These are phyloP conservation scores for Polychaeton citri DNA, from an alignment of 2,329 filamentous ascomycete species.

Conservation along the genomic window DNA sequence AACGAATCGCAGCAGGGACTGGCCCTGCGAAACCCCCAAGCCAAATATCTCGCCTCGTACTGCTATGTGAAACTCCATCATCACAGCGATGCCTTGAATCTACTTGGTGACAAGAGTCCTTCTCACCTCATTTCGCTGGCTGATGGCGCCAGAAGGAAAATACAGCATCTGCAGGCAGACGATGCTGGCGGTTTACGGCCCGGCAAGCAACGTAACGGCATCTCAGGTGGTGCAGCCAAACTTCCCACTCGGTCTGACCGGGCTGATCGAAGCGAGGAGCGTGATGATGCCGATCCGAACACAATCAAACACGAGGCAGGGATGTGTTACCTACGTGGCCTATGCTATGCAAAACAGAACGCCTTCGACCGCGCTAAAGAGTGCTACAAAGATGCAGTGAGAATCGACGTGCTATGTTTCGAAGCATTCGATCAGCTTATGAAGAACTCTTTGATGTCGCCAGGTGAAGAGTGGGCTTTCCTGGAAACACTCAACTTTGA, in stretches of 20 bases:
- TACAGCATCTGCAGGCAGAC: constrained; percentile 43
- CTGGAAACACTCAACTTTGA: constrained; percentile 85
- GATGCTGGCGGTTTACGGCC: not conserved
- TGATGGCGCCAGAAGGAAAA: constrained; percentile 54
- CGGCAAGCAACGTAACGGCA: constrained; percentile 26
- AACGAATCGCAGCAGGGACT: constrained; percentile 47
- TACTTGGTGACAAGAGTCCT: constrained; percentile 90
- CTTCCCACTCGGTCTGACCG: constrained; percentile 34
- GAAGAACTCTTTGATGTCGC: constrained; percentile 84
- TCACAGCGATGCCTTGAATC: constrained; percentile 72
- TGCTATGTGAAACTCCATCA: constrained; percentile 87
- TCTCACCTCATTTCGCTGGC: constrained; percentile 64
- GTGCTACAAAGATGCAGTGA: constrained; percentile 94
- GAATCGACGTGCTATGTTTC: constrained; percentile 95
- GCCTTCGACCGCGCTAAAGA: constrained; percentile 94
- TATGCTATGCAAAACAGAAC: constrained; percentile 95
- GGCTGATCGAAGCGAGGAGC: constrained; percentile 45
- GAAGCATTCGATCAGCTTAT: constrained; percentile 97
- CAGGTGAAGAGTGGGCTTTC: constrained; percentile 81
- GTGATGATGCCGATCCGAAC: constrained; percentile 54
- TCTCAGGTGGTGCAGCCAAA: constrained; percentile 27
- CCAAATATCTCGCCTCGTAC: constrained; percentile 83
- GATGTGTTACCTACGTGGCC: constrained; percentile 89
- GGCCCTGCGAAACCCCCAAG: constrained; percentile 67
- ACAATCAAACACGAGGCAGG: constrained; percentile 83